A percentile compares a stretch with the other conserved stretches of the same genome.
Evolutionary conservation across 495 filamentous ascomycete species (phyloP).

Genomic region (Penicillium riverlandense): DNA sequence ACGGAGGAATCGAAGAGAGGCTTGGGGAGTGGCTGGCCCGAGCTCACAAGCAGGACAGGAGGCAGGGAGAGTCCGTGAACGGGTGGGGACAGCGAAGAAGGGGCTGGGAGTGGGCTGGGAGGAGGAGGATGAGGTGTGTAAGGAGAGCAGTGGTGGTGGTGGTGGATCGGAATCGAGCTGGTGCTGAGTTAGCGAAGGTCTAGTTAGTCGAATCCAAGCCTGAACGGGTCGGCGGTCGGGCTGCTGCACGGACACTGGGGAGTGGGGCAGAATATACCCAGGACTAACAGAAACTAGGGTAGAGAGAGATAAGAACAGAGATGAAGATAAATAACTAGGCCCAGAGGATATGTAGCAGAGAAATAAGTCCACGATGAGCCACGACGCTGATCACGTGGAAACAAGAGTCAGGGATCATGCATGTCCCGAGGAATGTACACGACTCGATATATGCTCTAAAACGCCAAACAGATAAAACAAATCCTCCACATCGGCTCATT

Average conservation of each 20-base stretch:
- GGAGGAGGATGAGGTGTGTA: constrained; percentile 2
- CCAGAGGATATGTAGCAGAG: background rate
- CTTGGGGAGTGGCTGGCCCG: too few species aligned
- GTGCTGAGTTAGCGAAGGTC: background rate
- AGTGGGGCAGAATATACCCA: background rate
- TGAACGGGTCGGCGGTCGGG: constrained; percentile 19
- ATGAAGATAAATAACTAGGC: background rate
- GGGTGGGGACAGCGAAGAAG: constrained; percentile 2
- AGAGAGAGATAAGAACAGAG: background rate
- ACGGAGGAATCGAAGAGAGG: constrained; percentile 14
- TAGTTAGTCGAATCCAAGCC: constrained; percentile 15
- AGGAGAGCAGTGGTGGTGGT: background rate
- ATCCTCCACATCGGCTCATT: constrained; percentile 1
- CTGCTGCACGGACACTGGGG: constrained; percentile 1
- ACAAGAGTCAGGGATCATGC: background rate
- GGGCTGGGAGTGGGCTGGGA: background rate
- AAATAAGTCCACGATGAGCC: background rate
- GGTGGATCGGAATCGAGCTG: background rate
- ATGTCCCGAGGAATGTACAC: background rate
- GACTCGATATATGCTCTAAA: background rate
- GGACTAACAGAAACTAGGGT: background rate
- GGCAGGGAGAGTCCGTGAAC: background rate
- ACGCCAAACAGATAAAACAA: too few species aligned
- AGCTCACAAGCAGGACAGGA: background rate
- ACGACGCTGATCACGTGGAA: constrained; percentile 24